Evolutionary conservation across 768 basidiomycete species (phyloP).

Genomic region (Tremella fuciformis): DNA sequence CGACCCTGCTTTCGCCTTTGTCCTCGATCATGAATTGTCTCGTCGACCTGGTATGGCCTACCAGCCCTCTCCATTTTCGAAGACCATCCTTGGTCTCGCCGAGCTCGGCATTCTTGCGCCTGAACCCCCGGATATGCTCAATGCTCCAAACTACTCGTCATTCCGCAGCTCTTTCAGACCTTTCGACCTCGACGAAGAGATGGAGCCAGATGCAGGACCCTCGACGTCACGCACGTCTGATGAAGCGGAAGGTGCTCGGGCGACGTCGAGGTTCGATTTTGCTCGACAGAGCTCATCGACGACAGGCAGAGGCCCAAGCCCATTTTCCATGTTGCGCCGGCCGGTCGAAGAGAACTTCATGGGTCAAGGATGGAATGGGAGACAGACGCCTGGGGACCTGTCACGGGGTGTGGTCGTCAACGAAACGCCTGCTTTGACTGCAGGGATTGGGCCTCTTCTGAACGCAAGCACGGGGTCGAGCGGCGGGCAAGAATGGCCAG

Average conservation of each 20-base stretch:
- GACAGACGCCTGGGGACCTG: background rate
- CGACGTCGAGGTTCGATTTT: conserved; percentile 45
- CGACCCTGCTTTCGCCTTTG: conserved; percentile 40
- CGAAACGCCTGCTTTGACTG: conserved; percentile 2
- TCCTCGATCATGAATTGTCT: conserved; percentile 23
- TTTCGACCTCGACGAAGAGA: conserved; percentile 25
- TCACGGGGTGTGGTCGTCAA: background rate
- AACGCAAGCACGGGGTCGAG: conserved; percentile 4
- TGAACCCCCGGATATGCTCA: conserved; percentile 25
- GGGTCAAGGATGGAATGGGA: conserved; percentile 6
- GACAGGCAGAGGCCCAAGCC: conserved; percentile 30
- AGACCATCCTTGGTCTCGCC: conserved; percentile 36
- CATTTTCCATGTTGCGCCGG: conserved; percentile 24
- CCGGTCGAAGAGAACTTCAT: conserved; percentile 5
- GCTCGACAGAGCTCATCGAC: conserved; percentile 23
- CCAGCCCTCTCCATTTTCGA: conserved; percentile 35
- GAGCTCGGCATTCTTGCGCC: conserved; percentile 38
- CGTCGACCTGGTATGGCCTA: conserved; percentile 26
- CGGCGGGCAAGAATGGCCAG: background rate
- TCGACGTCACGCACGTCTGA: conserved; percentile 1
- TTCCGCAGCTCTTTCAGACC: conserved; percentile 31
- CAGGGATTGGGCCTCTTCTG: conserved; percentile 8
- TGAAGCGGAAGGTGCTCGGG: conserved; percentile 21
- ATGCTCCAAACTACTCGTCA: conserved; percentile 8
- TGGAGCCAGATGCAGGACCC: conserved; percentile 13